A percentile compares a stretch with the other conserved stretches of the same genome.
Evolutionary conservation across 495 filamentous ascomycete species (phyloP).

Genomic region (Aspergillus funiculosus): DNA sequence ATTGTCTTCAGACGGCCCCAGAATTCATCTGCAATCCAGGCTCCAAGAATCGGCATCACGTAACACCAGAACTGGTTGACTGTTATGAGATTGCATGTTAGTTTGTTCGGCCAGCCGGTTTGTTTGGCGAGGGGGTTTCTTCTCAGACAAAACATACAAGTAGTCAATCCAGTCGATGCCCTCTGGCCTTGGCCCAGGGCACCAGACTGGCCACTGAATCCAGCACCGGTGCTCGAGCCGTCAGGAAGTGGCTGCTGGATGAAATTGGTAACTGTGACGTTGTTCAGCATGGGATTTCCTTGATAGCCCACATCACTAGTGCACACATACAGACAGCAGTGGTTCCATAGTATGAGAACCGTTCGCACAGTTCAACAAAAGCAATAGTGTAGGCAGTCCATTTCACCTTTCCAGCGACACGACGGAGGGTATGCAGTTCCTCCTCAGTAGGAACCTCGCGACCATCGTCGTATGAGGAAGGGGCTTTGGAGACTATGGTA

Average conservation of each 20-base stretch:
- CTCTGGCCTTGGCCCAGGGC: slow-evolving; percentile 63
- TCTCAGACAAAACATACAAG: slow-evolving; percentile 25
- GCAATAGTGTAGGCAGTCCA: slow-evolving; percentile 62
- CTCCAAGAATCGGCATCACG: slow-evolving; percentile 59
- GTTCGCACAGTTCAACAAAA: slow-evolving; percentile 70
- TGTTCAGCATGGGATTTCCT: background rate
- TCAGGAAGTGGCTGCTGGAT: slow-evolving; percentile 60
- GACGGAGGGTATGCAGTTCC: slow-evolving; percentile 53
- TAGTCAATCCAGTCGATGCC: slow-evolving; percentile 56
- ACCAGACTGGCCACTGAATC: slow-evolving; percentile 50
- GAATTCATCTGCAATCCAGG: slow-evolving; percentile 67
- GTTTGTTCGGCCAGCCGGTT: too few species aligned
- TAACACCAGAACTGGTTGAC: slow-evolving; percentile 73
- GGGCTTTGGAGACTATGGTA: background rate
- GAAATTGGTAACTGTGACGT: slow-evolving; percentile 51
- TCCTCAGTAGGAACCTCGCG: slow-evolving; percentile 49
- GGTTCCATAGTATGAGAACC: slow-evolving; percentile 73
- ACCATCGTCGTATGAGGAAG: background rate
- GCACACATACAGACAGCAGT: slow-evolving; percentile 57
- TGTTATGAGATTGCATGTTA: too few species aligned
- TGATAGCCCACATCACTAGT: background rate
- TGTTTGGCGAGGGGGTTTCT: background rate
- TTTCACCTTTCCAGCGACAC: slow-evolving; percentile 60
- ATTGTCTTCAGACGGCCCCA: slow-evolving; percentile 70
- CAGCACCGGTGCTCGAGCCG: slow-evolving; percentile 57